Evolutionary conservation across 2,329 filamentous ascomycete species (phyloP).

Genomic region (Arthrobotrys sinensis): DNA sequence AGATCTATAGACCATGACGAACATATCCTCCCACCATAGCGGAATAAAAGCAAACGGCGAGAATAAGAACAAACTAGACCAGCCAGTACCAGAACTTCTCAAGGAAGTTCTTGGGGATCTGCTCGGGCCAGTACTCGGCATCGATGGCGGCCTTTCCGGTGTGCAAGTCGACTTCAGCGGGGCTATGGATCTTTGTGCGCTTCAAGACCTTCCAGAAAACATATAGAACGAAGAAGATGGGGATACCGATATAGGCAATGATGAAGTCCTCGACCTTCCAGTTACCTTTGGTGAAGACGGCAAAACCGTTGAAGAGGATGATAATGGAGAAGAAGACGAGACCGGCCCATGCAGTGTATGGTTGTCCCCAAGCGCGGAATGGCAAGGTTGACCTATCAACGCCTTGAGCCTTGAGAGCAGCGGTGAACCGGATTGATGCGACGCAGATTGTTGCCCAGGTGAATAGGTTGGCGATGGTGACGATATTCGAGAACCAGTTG

Average conservation of each 20-base stretch:
- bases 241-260: conserved; percentile 77
- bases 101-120: conserved; percentile 50
- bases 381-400: conserved; percentile 71
- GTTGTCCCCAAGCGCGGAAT: conserved; percentile 72
- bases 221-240: conserved; percentile 75
- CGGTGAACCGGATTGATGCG: conserved; percentile 75
- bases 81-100: conserved; percentile 58
- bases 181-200: conserved; percentile 69
- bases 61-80: conserved; percentile 12
- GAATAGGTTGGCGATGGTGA: conserved; percentile 75
- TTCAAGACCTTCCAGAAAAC: conserved; percentile 74
- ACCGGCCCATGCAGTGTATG: conserved; percentile 77
- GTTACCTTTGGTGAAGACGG: conserved; percentile 78
- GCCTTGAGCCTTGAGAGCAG: conserved; percentile 72
- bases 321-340: conserved; percentile 75
- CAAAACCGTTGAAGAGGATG: conserved; percentile 82
- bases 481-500: conserved; percentile 80
- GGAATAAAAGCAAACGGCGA: conserved; percentile 7
- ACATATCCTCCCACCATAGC: not conserved
- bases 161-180: conserved; percentile 72
- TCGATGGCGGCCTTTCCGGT: conserved; percentile 77
- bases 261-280: conserved; percentile 78
- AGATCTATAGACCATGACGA: conserved; percentile 14
- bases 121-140: conserved; percentile 57
- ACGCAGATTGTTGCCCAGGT: conserved; percentile 75